Evolutionary conservation across 1,139 yeast species (phyloP), one percentile per base, ranked within the genome.

Genomic region (Geotrichum aggregatum): DNA sequence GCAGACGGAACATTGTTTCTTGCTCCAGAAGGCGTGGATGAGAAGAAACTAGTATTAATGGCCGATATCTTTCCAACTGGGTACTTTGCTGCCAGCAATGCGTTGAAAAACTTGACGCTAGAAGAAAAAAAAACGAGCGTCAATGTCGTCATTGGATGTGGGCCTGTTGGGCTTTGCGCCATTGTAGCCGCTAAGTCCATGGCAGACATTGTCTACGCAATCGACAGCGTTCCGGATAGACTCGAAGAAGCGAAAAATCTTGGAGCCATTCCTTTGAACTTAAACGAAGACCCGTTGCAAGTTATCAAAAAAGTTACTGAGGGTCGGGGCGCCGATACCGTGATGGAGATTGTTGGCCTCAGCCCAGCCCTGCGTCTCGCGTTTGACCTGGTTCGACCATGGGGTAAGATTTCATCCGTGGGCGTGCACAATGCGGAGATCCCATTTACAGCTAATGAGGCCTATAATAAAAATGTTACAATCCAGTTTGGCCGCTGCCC

Each of bases 51-150:
- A 44, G 77, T 80, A 6, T 65, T 82, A 58, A 78, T 82, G 83
- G 82, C 84, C 7, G 87, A 82, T 65, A 82, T 82, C 52, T 82
- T 82, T 64, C 79, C 82, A 36, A 82, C 87, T 1, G 87, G 84
- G 0, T 81, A 78, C 65, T 78, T 75, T 61, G 85, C 85, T 35
- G 79, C 80, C 24, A 63, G 75, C 18, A 77, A 79, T 58, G 74
- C 71, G 56, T 56, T 75, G 30, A 64, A 66, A 47, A 74, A 76
- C 36, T 63, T 73, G 28, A 66, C 73, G 3, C 55, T 61, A 24
- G 58, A 61, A 4, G 63, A 61, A 38, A 60, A 65, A 7, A 57
- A 66, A 39, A 61, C 55, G 30, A 59, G 67, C 40, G 65, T 66
- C 11, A 52, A 49, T 34, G 62, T 80, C 40, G 84, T 80, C 57